phyloP scores from a whole-genome alignment of 192 early-diverging fungal species.

The Allomyces macrogynus region DNA sequence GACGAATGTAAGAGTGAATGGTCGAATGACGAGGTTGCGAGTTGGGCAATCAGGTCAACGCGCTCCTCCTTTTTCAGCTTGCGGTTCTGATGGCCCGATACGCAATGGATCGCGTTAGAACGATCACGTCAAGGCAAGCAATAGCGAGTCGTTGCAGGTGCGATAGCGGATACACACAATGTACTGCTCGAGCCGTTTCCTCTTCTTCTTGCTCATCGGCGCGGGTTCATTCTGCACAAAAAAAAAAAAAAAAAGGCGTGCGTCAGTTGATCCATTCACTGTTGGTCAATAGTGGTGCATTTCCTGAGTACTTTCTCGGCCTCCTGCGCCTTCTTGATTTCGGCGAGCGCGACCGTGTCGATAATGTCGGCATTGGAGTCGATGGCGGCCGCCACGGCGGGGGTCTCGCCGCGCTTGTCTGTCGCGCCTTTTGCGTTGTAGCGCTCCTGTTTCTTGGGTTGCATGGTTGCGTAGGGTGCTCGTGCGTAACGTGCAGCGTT shows the following conservation, averaged over 20 bases:
- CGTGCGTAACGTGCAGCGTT: too few species aligned
- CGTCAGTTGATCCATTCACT: too few species aligned
- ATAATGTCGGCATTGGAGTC: not conserved
- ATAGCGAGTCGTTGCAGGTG: not conserved
- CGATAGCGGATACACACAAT: conserved; percentile 25
- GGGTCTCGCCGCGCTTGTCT: not conserved
- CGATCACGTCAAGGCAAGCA: conserved; percentile 1
- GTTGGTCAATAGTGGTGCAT: too few species aligned
- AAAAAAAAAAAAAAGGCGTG: too few species aligned
- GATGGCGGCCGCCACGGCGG: not conserved
- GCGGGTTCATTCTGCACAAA: too few species aligned
- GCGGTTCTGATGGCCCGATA: conserved; percentile 26
- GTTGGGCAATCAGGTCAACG: conserved; percentile 25
- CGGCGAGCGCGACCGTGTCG: not conserved
- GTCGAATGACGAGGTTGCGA: not conserved
- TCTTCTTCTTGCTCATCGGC: conserved; percentile 24
- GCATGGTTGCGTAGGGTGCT: too few species aligned
- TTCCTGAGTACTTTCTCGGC: too few species aligned
- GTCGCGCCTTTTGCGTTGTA: not conserved
- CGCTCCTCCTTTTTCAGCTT: conserved; percentile 64
- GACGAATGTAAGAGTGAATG: not conserved
- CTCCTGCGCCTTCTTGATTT: not conserved
- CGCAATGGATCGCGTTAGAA: not conserved
- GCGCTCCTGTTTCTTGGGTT: not conserved
- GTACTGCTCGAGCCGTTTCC: conserved; percentile 57